Evolutionary conservation across 225 moss, liverwort and hornwort species (phyloP), one percentile per base, ranked within the genome.

Genomic region (Thuidium tamariscinum): DNA sequence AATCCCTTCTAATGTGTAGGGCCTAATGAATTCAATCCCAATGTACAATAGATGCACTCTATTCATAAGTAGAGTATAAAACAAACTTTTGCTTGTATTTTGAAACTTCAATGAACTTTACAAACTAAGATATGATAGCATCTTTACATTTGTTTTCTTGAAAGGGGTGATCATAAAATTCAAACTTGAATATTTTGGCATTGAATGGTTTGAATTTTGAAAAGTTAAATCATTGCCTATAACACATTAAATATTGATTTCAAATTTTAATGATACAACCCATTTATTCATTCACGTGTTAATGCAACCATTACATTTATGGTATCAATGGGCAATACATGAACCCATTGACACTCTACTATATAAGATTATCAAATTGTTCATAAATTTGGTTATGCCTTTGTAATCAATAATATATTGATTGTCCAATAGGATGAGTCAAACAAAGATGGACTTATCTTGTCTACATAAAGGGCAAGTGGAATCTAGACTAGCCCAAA

Each of bases 401-500:
- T 21, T 42, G 16, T 15, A 70, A 5, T 69, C 41, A 41, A 69
- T 1, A 39, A 41, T 3, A 39, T 26, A 41, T 26, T 69, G 2
- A 26, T 0, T 23, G 0, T 69, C 0, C 11, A 0, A 69, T 41
- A 26, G 8, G 7, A 4, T 41, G 41, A 69, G 0, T 7, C 4
- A 14, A 41, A 68, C 0, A 2, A 68, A 39, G 4, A 67, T 37
- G 12, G 12, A 37, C 4, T 21, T 67, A 22, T 39, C 4, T 22
- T 37, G 7, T 23, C 21, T 39, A 21, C 10, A 23, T 23, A 25
- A n/a, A n/a, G n/a, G n/a, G n/a, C n/a, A n/a, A n/a, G n/a, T n/a
- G n/a, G n/a, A n/a, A n/a, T n/a, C n/a, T n/a, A n/a, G n/a, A n/a
- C n/a, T n/a, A n/a, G n/a, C n/a, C n/a, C n/a, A n/a, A n/a, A n/a